Evolutionary conservation across 257 asterid species (phyloP), one percentile per base, ranked within the genome.

Genomic region (Vinca minor): DNA sequence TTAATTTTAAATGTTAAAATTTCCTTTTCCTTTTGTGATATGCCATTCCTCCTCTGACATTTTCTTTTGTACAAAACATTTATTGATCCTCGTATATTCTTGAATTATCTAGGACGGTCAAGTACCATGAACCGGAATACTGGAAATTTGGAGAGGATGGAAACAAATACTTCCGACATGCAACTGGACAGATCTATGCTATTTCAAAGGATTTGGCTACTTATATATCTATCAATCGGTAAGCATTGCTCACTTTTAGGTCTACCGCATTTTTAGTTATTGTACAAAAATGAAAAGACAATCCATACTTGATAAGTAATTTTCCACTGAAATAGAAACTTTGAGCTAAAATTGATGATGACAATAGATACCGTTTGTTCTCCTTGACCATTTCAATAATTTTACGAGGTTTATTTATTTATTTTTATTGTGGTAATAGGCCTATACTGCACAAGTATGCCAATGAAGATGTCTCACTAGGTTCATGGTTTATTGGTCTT

Each of bases 81-180:
- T 31, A 21, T 56, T 56, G 25, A 56, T 17, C 36, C 29, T 4
- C 3, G 14, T 11, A 9, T 25, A 50, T 50, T 50, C 32, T 15
- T 31, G 21, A 15, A 31, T 68, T 67, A 42, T 73, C 31, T 69
- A 92, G 98, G 82, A 85, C 69, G 52, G 98, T 88, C 4, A 92
- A 89, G 74, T 92, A 92, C 80, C 98, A 89, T 12, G 98, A 92
- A 72, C 98, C 96, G 3, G 98, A 92, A 81, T 82, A 65, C 84
- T 92, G 98, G 96, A 92, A 92, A 82, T 92, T 92, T 35, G 98
- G 98, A 67, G 98, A 89, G 78, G 96, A 92, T 2, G 96, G 98
- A 68, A 92, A 89, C 63, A 92, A 85, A 66, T 92, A 92, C 73
- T 92, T 92, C 75, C 84, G 98, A 39, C 98, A 92, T 70, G 98